These are phyloP conservation scores for Cyberlindnera nakhonratchasimensis DNA, from an alignment of 805 yeast species.

Conservation along the genomic window DNA sequence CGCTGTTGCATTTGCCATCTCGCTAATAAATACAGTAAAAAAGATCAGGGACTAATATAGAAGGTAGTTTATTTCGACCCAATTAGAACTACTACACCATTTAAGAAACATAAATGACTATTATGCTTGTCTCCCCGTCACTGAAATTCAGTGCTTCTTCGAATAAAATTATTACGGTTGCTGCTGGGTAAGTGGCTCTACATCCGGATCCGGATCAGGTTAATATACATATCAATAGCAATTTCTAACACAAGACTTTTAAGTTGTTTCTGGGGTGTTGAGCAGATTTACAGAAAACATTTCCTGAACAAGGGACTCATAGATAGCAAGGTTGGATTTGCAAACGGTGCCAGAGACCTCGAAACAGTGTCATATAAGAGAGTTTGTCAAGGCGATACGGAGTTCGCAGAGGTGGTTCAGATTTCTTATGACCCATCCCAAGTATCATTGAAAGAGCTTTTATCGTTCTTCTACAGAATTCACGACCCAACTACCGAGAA, in stretches of 20 bases:
- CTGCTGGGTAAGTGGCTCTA: slow-evolving; percentile 46
- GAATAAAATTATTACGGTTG: slow-evolving; percentile 54
- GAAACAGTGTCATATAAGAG: slow-evolving; percentile 55
- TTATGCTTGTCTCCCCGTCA: slow-evolving; percentile 35
- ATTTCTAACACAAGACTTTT: neutral
- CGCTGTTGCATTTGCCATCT: too few relatives aligned
- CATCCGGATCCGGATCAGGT: too few relatives aligned
- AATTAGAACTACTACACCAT: neutral
- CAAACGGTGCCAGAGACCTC: slow-evolving; percentile 59
- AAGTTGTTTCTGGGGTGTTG: slow-evolving; percentile 84
- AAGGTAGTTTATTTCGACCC: too few relatives aligned
- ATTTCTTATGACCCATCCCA: slow-evolving; percentile 71
- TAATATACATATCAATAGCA: too few relatives aligned
- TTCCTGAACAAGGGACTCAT: slow-evolving; percentile 61
- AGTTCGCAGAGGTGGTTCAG: slow-evolving; percentile 77
- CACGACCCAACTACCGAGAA: slow-evolving; percentile 91
- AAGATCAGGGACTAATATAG: too few relatives aligned
- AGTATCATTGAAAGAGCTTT: slow-evolving; percentile 56
- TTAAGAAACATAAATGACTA: neutral
- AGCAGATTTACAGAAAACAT: slow-evolving; percentile 72
- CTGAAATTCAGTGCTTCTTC: slow-evolving; percentile 41
- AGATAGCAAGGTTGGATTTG: slow-evolving; percentile 85
- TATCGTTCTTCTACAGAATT: slow-evolving; percentile 83
- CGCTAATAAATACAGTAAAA: too few relatives aligned
- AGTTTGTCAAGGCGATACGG: slow-evolving; percentile 77